phyloP scores from a whole-genome alignment of 2,329 filamentous ascomycete species.

The Fusarium sp. region DNA sequence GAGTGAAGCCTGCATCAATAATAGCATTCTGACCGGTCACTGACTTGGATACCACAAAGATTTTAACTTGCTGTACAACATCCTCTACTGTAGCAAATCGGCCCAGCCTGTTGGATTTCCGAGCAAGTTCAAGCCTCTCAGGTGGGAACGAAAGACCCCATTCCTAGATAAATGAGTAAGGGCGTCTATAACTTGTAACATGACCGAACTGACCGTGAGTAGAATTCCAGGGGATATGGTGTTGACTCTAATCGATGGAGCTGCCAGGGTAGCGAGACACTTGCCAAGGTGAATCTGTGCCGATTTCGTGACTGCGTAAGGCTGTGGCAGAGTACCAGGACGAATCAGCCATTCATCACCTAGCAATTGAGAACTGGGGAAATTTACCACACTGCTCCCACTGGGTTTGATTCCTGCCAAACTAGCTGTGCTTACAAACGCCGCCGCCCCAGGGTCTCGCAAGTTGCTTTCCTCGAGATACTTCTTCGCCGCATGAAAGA shows the following conservation, averaged over 20 bases:
- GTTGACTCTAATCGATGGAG: not conserved
- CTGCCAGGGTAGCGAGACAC: not conserved
- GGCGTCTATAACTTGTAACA: not conserved
- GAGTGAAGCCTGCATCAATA: conserved; percentile 21
- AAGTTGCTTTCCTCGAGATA: conserved; percentile 3
- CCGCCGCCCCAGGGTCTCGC: not conserved
- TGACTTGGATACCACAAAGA: not conserved
- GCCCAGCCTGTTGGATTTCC: not conserved
- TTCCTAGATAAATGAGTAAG: not conserved
- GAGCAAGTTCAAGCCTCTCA: not conserved
- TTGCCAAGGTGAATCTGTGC: not conserved
- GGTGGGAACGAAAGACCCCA: not conserved
- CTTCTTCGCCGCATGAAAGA: conserved; percentile 3
- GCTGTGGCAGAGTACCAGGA: not conserved
- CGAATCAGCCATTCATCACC: not conserved
- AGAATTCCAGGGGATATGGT: not conserved
- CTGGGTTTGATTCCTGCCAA: conserved; percentile 8
- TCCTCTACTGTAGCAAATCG: conserved; percentile 6
- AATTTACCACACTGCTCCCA: conserved; percentile 2
- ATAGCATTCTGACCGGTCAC: conserved; percentile 3
- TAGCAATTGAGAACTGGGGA: not conserved
- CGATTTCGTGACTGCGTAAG: conserved; percentile 1
- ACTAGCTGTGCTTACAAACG: conserved; percentile 4
- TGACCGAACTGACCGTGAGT: not conserved
- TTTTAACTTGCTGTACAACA: not conserved